A percentile compares a stretch with the other conserved stretches of the same genome.
These are phyloP conservation scores for Komagataea norvegica DNA, from an alignment of 1,139 yeast genomes.

Conservation along the genomic window DNA sequence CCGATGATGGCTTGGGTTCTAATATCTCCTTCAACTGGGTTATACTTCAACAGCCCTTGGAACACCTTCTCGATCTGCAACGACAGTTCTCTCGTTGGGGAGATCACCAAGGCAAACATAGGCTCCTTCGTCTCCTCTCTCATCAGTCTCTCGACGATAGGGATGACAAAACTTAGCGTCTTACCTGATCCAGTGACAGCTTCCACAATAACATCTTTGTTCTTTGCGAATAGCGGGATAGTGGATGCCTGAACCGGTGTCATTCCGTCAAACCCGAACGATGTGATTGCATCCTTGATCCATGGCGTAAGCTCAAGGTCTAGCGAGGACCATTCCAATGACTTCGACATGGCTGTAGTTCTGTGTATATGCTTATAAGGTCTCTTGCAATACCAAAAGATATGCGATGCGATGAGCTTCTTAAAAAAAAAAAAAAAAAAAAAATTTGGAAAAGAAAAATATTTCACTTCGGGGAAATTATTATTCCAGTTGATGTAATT, in stretches of 20 bases:
- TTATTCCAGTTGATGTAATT: too few species aligned
- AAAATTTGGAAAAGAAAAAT: too few species aligned
- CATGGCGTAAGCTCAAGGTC: constrained; percentile 36
- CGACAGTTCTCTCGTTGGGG: constrained; percentile 94
- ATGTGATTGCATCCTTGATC: constrained; percentile 53
- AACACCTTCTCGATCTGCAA: constrained; percentile 73
- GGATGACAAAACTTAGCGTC: constrained; percentile 81
- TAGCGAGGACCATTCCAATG: constrained; percentile 35
- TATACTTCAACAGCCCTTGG: constrained; percentile 50
- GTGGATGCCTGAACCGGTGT: constrained; percentile 98
- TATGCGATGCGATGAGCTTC: neutral
- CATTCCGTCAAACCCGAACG: constrained; percentile 77
- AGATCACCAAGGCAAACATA: constrained; percentile 65
- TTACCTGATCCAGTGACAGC: constrained; percentile 98
- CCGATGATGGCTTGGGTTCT: constrained; percentile 78
- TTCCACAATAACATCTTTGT: constrained; percentile 94
- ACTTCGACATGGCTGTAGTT: constrained; percentile 26
- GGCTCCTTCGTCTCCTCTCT: constrained; percentile 33
- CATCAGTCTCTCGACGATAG: constrained; percentile 61
- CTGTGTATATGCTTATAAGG: too few species aligned
- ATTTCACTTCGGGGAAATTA: too few species aligned
- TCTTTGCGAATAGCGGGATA: constrained; percentile 79
- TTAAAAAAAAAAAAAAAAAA: too few species aligned
- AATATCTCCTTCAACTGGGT: constrained; percentile 48
- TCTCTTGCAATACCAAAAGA: constrained; percentile 1